Evolutionary conservation across 495 filamentous ascomycete genomes (phyloP).

Genomic region (Lentithecium fluviatile): DNA sequence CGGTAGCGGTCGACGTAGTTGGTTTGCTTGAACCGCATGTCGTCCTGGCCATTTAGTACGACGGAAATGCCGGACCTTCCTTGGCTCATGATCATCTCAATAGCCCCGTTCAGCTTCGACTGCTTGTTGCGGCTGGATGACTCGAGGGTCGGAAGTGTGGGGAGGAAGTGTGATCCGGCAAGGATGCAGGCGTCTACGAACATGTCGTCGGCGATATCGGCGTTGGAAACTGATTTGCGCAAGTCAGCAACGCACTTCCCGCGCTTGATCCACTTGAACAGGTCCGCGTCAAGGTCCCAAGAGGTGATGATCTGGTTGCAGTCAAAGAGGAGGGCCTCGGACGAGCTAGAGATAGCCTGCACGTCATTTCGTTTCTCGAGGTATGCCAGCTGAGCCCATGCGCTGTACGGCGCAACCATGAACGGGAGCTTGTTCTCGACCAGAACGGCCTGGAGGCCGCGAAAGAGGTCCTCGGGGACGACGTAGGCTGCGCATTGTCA

Average conservation of each 20-base stretch:
- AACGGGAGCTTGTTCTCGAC: slow-evolving; percentile 68
- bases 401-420: slow-evolving; percentile 85
- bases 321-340: slow-evolving; percentile 86
- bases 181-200: slow-evolving; percentile 84
- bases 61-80: slow-evolving; percentile 62
- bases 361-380: slow-evolving; percentile 69
- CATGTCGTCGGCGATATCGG: slow-evolving; percentile 63
- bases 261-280: slow-evolving; percentile 71
- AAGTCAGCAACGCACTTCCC: slow-evolving; percentile 67
- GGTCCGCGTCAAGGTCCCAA: slow-evolving; percentile 60
- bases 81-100: slow-evolving; percentile 66
- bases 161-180: slow-evolving; percentile 76
- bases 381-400: slow-evolving; percentile 87
- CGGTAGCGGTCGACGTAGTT: slow-evolving; percentile 82
- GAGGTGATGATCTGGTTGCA: slow-evolving; percentile 78
- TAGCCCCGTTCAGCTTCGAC: slow-evolving; percentile 58
- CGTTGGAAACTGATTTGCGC: slow-evolving; percentile 32
- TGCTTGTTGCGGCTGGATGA: slow-evolving; percentile 48
- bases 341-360: slow-evolving; percentile 77
- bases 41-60: slow-evolving; percentile 69
- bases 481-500: slow-evolving; percentile 27
- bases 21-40: slow-evolving; percentile 64
- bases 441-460: slow-evolving; percentile 65
- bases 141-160: slow-evolving; percentile 71
- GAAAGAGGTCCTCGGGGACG: slow-evolving; percentile 33